Evolutionary conservation across 2,329 filamentous ascomycete species (phyloP), one percentile per base, ranked within the genome.

Genomic region (Colletotrichum sp.): DNA sequence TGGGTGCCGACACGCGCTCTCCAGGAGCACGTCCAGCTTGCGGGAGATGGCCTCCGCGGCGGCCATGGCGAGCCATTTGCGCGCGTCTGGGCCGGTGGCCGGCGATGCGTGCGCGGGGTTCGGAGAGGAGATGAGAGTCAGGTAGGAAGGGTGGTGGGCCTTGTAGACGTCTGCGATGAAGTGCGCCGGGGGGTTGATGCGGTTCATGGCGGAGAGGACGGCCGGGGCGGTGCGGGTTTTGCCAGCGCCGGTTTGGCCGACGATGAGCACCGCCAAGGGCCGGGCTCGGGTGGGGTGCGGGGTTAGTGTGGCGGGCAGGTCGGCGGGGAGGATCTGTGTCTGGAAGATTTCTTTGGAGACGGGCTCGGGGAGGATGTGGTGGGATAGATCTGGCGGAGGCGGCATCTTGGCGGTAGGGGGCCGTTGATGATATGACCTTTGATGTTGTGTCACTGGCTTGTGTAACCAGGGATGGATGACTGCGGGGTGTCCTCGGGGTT

Each of bases 141-240:
- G 34, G 80, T 88, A 88, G 21, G 81, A 76, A 0, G 88, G 88
- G 80, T 89, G 87, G 81, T 88, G 86, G 6, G 85, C 84, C 79
- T 89, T 89, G 85, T 88, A 88, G 26, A 86, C 86, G 83, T 89
- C 87, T 70, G 87, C 87, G 71, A 89, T 86, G 77, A 89, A 84
- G 81, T 89, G 87, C 21, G 83, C 84, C 18, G 81, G 75, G 21
- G 68, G 18, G 68, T 74, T 57, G 63, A 76, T 65, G 16, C 68
- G 34, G 21, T 59, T 34, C 30, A 89, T 79, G 62, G 85, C 84
- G 6, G 76, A 64, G 21, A 83, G 80, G 66, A 89, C 80, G 39
- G 80, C 78, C 4, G 86, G 87, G 13, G 87, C 85, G 2, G 86
- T 83, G 71, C 84, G 84, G 18, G 87, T 88, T 76, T 89, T 89